Evolutionary conservation across 257 asterid species (phyloP).

Genomic region (Solanum pennellii): DNA sequence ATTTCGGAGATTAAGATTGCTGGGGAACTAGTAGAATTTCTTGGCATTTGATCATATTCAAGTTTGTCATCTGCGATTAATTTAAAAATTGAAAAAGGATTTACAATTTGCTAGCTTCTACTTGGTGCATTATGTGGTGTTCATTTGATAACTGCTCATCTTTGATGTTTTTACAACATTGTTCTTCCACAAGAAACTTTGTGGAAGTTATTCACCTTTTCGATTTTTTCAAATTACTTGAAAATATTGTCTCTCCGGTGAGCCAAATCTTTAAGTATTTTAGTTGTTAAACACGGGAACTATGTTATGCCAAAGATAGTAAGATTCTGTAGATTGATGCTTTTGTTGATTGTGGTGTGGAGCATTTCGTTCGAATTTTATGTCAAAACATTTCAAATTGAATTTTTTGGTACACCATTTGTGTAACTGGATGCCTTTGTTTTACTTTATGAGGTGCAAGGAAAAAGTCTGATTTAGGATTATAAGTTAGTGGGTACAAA

Average conservation of each 20-base stretch:
- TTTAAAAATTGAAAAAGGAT: not conserved
- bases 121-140: not conserved
- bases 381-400: not conserved
- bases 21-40: not conserved
- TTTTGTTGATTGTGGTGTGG: not conserved
- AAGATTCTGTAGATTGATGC: not conserved
- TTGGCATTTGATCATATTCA: not conserved
- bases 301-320: not conserved
- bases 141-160: not conserved
- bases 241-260: not conserved
- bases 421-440: not conserved
- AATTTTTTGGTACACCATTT: not conserved
- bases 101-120: not conserved
- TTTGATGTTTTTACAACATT: not conserved
- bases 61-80: not conserved
- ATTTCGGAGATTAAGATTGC: not conserved
- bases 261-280: not conserved
- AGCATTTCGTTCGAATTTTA: not conserved
- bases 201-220: not conserved
- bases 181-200: not conserved
- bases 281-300: not conserved
- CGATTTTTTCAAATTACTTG: not conserved
- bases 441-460: not conserved
- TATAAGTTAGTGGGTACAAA: not conserved
- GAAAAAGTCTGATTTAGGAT: not conserved